These are phyloP conservation scores for Talaromyces ruber DNA, from an alignment of 495 filamentous ascomycete species.

Conservation along the genomic window DNA sequence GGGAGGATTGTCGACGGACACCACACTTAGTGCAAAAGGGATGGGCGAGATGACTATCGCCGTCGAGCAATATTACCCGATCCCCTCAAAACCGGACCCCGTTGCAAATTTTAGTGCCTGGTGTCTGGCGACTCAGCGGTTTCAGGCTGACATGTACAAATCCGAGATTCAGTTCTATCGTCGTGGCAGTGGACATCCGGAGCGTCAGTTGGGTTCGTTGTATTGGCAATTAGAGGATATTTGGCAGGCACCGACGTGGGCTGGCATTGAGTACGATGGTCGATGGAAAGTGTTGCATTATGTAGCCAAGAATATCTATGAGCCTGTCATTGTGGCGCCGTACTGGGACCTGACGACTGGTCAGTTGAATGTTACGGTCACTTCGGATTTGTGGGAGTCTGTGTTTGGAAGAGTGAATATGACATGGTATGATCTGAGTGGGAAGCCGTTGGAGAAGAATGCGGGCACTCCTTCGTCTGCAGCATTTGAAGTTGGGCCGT, in stretches of 20 bases:
- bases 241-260: slow-evolving; percentile 63
- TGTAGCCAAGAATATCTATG: slow-evolving; percentile 50
- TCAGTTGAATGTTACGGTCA: slow-evolving; percentile 51
- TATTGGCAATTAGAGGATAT: slow-evolving; percentile 69
- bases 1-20: slow-evolving; percentile 35
- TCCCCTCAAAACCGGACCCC: slow-evolving; percentile 47
- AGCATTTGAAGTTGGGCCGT: slow-evolving; percentile 44
- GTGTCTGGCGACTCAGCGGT: slow-evolving; percentile 59
- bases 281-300: slow-evolving; percentile 62
- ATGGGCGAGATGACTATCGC: slow-evolving; percentile 59
- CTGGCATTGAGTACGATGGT: slow-evolving; percentile 54
- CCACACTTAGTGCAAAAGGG: slow-evolving; percentile 27
- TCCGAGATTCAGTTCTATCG: slow-evolving; percentile 60
- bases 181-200: slow-evolving; percentile 48
- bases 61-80: slow-evolving; percentile 51
- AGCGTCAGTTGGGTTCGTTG: slow-evolving; percentile 53
- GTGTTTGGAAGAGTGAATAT: slow-evolving; percentile 24
- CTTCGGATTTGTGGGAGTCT: slow-evolving; percentile 32
- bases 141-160: slow-evolving; percentile 60
- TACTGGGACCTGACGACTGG: slow-evolving; percentile 50
- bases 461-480: slow-evolving; percentile 20
- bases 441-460: slow-evolving; percentile 21
- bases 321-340: slow-evolving; percentile 51
- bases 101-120: slow-evolving; percentile 61
- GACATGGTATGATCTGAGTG: slow-evolving; percentile 33